These are phyloP conservation scores for Melanopsichium pennsylvanicum DNA, from an alignment of 1,284 basidiomycete species.

Conservation along the genomic window DNA sequence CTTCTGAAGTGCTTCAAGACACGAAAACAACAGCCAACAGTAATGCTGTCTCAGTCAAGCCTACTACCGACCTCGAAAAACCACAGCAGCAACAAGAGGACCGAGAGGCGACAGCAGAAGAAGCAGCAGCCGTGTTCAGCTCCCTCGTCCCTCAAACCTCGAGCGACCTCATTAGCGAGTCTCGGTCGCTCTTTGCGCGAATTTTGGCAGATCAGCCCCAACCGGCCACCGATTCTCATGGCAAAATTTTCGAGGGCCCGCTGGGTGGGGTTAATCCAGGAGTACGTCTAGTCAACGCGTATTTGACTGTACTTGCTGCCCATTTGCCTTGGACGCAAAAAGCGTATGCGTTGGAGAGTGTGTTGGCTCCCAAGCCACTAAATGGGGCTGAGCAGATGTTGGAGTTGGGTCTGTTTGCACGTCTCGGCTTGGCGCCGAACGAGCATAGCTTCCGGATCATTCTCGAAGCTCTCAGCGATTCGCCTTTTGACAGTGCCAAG, in stretches of 20 bases:
- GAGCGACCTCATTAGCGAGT: conserved; percentile 79
- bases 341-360: conserved; percentile 1
- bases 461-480: conserved; percentile 27
- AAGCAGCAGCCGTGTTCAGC: conserved; percentile 69
- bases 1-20: too few relatives aligned
- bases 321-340: conserved; percentile 56
- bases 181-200: conserved; percentile 74
- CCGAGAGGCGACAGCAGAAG: conserved; percentile 66
- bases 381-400: not conserved
- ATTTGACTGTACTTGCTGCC: conserved; percentile 75
- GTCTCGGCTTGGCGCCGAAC: conserved; percentile 40
- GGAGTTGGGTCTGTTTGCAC: conserved; percentile 40
- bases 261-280: conserved; percentile 75
- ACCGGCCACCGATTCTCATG: too few relatives aligned
- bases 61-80: not conserved
- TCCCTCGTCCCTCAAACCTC: conserved; percentile 73
- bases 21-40: too few relatives aligned
- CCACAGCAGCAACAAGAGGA: conserved; percentile 9
- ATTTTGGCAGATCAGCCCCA: conserved; percentile 71
- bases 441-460: conserved; percentile 47
- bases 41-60: not conserved
- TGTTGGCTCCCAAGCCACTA: not conserved
- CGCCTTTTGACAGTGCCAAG: not conserved
- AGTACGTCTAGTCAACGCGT: conserved; percentile 78
- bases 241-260: too few relatives aligned